phyloP scores from a whole-genome alignment of 768 basidiomycete species.

The Lactarius quietus region DNA sequence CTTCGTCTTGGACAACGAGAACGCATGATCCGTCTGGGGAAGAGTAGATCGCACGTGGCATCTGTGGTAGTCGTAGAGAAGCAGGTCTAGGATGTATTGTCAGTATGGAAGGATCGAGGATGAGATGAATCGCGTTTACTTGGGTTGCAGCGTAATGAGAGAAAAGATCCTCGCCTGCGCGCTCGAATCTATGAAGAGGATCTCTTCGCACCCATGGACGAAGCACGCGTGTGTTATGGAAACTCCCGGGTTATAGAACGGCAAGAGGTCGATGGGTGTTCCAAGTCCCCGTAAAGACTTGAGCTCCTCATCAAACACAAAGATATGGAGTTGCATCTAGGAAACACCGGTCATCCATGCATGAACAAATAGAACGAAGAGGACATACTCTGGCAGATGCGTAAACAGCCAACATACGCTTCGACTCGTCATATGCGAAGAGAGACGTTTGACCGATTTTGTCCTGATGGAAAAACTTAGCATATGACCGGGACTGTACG shows the following conservation, averaged over 20 bases:
- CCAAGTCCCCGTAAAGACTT: conserved; percentile 42
- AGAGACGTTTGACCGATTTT: conserved; percentile 46
- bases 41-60: conserved; percentile 40
- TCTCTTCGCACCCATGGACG: conserved; percentile 49
- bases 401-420: conserved; percentile 48
- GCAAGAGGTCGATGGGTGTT: conserved; percentile 38
- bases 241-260: conserved; percentile 39
- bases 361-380: neutral
- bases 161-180: conserved; percentile 50
- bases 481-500: neutral
- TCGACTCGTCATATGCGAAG: conserved; percentile 51
- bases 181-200: conserved; percentile 46
- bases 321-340: conserved; percentile 42
- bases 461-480: conserved; percentile 37
- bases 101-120: neutral
- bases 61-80: conserved; percentile 37
- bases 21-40: conserved; percentile 56
- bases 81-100: conserved; percentile 39
- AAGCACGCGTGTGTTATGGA: conserved; percentile 42
- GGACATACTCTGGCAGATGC: conserved; percentile 39
- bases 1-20: conserved; percentile 34
- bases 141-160: conserved; percentile 48
- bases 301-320: conserved; percentile 46
- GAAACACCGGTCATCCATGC: neutral
- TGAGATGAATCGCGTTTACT: conserved; percentile 34